A percentile compares a stretch with the other conserved stretches of the same genome.
Evolutionary conservation across 2,329 filamentous ascomycete species (phyloP).

Genomic region (Dichotomopilus funicola): DNA sequence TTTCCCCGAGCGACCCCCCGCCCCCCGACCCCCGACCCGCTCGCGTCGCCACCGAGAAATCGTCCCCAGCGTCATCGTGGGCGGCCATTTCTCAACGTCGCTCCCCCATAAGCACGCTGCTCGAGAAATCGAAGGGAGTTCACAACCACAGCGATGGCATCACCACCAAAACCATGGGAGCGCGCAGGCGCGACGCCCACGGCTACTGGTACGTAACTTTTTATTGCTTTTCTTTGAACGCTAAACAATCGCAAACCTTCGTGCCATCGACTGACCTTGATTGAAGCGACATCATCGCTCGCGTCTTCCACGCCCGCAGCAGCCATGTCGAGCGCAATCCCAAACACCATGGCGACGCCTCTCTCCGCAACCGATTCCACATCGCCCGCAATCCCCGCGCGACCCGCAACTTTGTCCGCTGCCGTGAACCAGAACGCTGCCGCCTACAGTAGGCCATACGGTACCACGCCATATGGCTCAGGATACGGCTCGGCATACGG

Average conservation of each 20-base stretch:
- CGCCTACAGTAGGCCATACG: conserved; percentile 58
- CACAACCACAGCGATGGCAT: conserved; percentile 48
- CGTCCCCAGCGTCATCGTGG: conserved; percentile 4
- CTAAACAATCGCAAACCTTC: conserved; percentile 16
- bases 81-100: neutral
- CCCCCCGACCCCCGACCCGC: conserved; percentile 6
- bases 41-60: conserved; percentile 17
- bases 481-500: conserved; percentile 45
- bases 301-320: conserved; percentile 35
- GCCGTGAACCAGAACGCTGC: conserved; percentile 84
- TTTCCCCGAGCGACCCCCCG: neutral
- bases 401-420: conserved; percentile 69
- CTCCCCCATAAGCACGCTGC: neutral
- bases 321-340: conserved; percentile 32
- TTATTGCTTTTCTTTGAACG: neutral
- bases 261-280: conserved; percentile 19
- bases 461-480: conserved; percentile 28
- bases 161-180: conserved; percentile 98
- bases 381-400: conserved; percentile 68
- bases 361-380: conserved; percentile 35
- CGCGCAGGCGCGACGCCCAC: conserved; percentile 57
- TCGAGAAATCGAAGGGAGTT: neutral
- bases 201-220: conserved; percentile 40
- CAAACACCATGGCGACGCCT: no score
- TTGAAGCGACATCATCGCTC: conserved; percentile 27